Evolutionary conservation across 257 asterid species (phyloP).

Genomic region (Solanum piurae): DNA sequence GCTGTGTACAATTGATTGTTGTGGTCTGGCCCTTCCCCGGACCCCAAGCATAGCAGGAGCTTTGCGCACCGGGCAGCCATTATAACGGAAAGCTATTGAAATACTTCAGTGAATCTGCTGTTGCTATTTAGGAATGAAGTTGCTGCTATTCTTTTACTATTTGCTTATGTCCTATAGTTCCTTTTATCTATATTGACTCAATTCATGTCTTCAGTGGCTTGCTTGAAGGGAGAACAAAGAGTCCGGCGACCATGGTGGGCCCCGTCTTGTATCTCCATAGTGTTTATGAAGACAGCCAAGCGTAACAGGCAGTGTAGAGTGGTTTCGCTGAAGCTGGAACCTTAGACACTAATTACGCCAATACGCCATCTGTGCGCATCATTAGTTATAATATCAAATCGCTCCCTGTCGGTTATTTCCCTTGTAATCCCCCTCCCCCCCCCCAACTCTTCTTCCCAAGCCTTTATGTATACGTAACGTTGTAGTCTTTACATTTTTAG

Average conservation of each 20-base stretch:
- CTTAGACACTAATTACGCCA: slow-evolving; percentile 37
- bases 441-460: slow-evolving; percentile 13
- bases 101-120: not conserved
- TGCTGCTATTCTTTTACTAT: not conserved
- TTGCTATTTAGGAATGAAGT: not conserved
- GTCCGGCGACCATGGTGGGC: slow-evolving; percentile 97
- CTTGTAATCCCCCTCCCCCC: slow-evolving; percentile 11
- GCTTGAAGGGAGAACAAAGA: slow-evolving; percentile 97
- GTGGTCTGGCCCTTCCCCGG: not conserved
- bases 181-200: not conserved
- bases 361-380: not conserved
- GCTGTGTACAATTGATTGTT: not conserved
- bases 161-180: not conserved
- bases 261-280: slow-evolving; percentile 60
- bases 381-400: not conserved
- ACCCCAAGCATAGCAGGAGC: not conserved
- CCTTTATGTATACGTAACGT: slow-evolving; percentile 1
- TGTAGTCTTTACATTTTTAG: not conserved
- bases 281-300: slow-evolving; percentile 63
- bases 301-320: slow-evolving; percentile 94
- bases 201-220: slow-evolving; percentile 48
- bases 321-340: slow-evolving; percentile 92
- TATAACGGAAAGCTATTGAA: not conserved
- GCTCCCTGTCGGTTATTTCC: not conserved
- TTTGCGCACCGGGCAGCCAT: not conserved